A percentile compares a stretch with the other conserved stretches of the same genome.
Evolutionary conservation across 345 rosid species (phyloP).

Genomic region (Stellera chamaejasme): DNA sequence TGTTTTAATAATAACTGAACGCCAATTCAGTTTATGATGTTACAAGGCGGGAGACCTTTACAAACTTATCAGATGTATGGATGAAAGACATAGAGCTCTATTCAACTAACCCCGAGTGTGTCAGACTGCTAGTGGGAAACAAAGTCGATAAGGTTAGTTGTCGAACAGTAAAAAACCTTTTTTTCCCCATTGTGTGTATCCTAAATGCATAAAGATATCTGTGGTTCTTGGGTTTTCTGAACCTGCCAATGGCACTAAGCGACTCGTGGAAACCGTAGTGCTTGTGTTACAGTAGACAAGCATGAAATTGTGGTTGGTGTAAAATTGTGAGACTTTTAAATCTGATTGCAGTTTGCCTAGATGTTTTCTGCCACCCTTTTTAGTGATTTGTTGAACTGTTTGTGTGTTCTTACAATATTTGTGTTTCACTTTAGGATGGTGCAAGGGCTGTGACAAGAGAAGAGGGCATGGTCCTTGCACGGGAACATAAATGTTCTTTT

Average conservation of each 20-base stretch:
- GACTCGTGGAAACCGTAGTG: too few relatives aligned
- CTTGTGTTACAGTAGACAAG: neutral
- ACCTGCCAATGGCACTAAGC: neutral
- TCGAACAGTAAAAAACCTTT: neutral
- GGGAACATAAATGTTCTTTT: constrained; percentile 57
- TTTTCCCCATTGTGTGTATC: neutral
- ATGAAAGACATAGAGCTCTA: constrained; percentile 79
- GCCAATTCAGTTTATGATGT: constrained; percentile 70
- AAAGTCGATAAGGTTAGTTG: constrained; percentile 72
- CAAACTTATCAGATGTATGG: constrained; percentile 74
- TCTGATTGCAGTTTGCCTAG: too few relatives aligned
- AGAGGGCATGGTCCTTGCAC: constrained; percentile 80
- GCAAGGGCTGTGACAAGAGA: constrained; percentile 78
- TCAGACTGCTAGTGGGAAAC: constrained; percentile 78
- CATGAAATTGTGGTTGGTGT: neutral
- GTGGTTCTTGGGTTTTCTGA: neutral
- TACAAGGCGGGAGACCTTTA: constrained; percentile 70
- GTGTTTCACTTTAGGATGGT: constrained; percentile 40
- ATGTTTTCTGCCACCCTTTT: neutral
- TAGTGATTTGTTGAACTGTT: neutral
- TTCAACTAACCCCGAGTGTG: constrained; percentile 66
- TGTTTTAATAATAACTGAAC: neutral
- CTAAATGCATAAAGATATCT: too few relatives aligned
- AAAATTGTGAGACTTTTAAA: too few relatives aligned
- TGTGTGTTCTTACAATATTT: neutral